Conservation (phyloP, 805 yeast species). For the Saccharomyces eubayanus region DNA sequence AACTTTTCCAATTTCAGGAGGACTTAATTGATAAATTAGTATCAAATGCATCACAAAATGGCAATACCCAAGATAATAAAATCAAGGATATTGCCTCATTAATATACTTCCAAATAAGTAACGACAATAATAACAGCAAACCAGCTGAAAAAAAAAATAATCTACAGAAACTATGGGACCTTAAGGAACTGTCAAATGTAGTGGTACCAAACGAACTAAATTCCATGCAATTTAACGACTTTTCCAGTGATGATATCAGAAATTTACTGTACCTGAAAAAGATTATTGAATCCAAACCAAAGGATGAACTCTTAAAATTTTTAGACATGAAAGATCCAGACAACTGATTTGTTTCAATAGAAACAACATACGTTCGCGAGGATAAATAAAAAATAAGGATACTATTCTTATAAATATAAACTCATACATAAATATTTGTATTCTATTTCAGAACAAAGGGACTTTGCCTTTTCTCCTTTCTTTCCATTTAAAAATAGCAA, state of each 20-base stretch:
- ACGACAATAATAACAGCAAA: constrained; percentile 18
- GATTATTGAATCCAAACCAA: constrained; percentile 62
- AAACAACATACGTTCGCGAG: not conserved
- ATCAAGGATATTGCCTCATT: constrained; percentile 19
- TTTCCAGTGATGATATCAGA: constrained; percentile 34
- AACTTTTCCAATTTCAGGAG: constrained; percentile 27
- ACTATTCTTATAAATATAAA: not conserved
- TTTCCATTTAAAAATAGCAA: constrained; percentile 1
- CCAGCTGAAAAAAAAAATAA: not conserved
- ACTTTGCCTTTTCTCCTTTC: not conserved
- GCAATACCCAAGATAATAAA: constrained; percentile 18
- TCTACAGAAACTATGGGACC: constrained; percentile 33
- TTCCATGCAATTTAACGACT: not conserved
- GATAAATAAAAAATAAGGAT: not conserved
- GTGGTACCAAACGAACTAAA: constrained; percentile 18
- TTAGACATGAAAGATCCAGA: constrained; percentile 30
- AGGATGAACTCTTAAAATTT: constrained; percentile 53
- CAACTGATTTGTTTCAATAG: not conserved
- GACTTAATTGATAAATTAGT: constrained; percentile 29
- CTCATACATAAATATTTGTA: not conserved
- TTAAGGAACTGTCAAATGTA: constrained; percentile 40
- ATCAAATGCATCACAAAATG: constrained; percentile 2
- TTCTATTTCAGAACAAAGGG: not conserved
- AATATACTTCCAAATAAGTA: constrained; percentile 33
- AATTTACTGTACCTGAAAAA: constrained; percentile 50